These are phyloP conservation scores for Pseudogymnoascus sp. DNA, from an alignment of 2,329 filamentous ascomycete species.

Conservation along the genomic window DNA sequence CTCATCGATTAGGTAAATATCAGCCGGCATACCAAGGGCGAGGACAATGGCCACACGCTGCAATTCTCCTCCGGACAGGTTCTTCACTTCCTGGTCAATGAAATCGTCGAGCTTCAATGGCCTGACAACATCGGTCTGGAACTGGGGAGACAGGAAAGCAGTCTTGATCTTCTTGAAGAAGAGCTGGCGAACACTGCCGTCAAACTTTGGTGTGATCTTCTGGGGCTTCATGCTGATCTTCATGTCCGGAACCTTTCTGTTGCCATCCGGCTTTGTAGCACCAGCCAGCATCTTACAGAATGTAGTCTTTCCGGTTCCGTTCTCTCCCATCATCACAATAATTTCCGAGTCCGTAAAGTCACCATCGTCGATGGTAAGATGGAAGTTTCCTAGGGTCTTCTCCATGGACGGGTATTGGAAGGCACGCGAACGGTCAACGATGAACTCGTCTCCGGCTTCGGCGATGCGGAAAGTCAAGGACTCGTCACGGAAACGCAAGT, in stretches of 20 bases:
- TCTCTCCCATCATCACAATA: slow-evolving; percentile 99
- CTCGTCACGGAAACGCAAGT: slow-evolving; percentile 95
- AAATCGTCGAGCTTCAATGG: slow-evolving; percentile 98
- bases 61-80: slow-evolving; percentile 97
- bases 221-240: slow-evolving; percentile 99
- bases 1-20: slow-evolving; percentile 98
- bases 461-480: slow-evolving; percentile 91
- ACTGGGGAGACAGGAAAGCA: slow-evolving; percentile 91
- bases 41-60: slow-evolving; percentile 98
- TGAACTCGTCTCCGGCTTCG: slow-evolving; percentile 81
- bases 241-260: slow-evolving; percentile 76
- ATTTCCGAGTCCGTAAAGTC: slow-evolving; percentile 97
- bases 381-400: slow-evolving; percentile 87
- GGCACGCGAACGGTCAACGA: slow-evolving; percentile 72
- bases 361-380: slow-evolving; percentile 71
- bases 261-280: slow-evolving; percentile 81
- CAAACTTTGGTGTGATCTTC: slow-evolving; percentile 97
- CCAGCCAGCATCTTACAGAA: slow-evolving; percentile 96
- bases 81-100: slow-evolving; percentile 99
- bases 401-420: slow-evolving; percentile 87
- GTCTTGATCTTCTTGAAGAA: slow-evolving; percentile 99
- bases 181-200: slow-evolving; percentile 90
- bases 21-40: slow-evolving; percentile 87
- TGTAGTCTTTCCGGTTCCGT: slow-evolving; percentile 98
- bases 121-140: slow-evolving; percentile 99